Evolutionary conservation across 2,329 filamentous ascomycete species (phyloP), one percentile per base, ranked within the genome.

Genomic region (Penicillium verrucosum): DNA sequence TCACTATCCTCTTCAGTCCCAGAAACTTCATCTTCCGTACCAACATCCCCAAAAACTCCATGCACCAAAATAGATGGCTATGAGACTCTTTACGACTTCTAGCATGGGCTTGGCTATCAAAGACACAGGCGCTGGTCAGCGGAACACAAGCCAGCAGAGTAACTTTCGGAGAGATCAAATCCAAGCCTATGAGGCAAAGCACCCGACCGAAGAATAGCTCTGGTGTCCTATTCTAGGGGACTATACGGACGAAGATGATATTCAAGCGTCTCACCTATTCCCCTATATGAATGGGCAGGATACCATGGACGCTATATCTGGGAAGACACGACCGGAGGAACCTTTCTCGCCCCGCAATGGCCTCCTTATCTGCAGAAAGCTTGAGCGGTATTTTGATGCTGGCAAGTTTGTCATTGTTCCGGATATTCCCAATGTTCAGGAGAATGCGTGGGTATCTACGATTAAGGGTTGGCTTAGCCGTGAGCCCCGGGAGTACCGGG

Each of bases 271-370:
- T 3, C 57, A 64, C 23, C 42, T 66, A 4, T 65, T 63, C 40
- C 32, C 59, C 2, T 56, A 47, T 34, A 61, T 52, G 40, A 54
- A 64, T 32, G 60, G 57, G 1, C 58, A 65, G 40, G 55, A 50
- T 9, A 52, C 47, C 1, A 65, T 65, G 60, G 60, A 64, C 43
- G 51, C 60, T 3, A 64, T 65, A 3, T 65, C 65, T 40, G 60
- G 64, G 1, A 42, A 54, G 38, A 45, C 25, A 6, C 32, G 52
- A 5, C 25, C 40, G 10, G 51, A 53, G 1, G 64, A 67, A 29
- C 50, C 63, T 3, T 64, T 65, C 42, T 62, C 58, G 12, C 18
- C 21, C 4, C 32, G 45, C 25, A 27, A 27, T 27, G 25, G 25
- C 25, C 25, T 27, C 7, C 25, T 27, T 2, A 8, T 27, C 0